Evolutionary conservation across 2,329 filamentous ascomycete species (phyloP).

Genomic region (Colletotrichum orchidophilum): DNA sequence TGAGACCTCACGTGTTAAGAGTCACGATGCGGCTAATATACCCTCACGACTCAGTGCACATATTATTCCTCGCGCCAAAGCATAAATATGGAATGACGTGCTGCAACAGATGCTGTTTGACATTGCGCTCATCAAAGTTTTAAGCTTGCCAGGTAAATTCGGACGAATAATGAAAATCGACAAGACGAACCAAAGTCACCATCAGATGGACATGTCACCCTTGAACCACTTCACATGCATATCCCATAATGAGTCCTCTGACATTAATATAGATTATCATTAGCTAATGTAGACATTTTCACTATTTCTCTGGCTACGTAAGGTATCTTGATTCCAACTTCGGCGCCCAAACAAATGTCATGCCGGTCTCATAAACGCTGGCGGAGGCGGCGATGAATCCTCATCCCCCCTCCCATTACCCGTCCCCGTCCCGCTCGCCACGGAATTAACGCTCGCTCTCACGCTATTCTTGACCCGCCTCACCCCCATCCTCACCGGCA

Average conservation of each 20-base stretch:
- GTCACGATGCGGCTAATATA: neutral
- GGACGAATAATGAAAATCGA: neutral
- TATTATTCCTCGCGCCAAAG: neutral
- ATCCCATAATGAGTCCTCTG: neutral
- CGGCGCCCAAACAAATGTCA: neutral
- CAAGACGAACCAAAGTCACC: neutral
- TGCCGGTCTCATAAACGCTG: neutral
- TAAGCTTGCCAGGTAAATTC: neutral
- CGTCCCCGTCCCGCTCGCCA: neutral
- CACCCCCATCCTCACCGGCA: slow-evolving; percentile 16
- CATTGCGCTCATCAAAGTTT: neutral
- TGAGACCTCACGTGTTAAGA: neutral
- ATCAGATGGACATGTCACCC: neutral
- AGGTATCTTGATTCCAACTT: neutral
- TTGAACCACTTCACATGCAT: neutral
- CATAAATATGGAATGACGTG: neutral
- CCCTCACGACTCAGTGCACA: neutral
- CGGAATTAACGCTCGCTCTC: slow-evolving; percentile 6
- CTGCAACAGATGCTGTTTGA: neutral
- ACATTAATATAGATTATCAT: slow-evolving; percentile 7
- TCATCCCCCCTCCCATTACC: neutral
- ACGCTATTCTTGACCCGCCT: neutral
- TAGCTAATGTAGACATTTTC: neutral
- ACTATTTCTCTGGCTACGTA: neutral
- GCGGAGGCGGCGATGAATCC: neutral